phyloP scores from a whole-genome alignment of 2,329 filamentous ascomycete genomes.

The Fusarium sp. region DNA sequence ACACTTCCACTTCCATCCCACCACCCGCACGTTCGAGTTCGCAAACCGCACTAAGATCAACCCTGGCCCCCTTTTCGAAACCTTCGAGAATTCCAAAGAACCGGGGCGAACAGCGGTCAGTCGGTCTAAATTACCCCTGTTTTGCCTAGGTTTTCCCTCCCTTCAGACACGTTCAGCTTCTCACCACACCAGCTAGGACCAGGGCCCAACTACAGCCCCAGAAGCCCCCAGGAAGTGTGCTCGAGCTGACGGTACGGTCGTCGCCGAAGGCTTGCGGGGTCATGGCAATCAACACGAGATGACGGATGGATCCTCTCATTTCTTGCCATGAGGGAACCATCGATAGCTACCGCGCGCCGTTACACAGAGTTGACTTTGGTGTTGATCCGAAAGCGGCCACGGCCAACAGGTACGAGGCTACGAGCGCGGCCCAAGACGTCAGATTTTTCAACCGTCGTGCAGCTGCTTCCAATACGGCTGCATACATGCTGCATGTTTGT shows the following conservation, averaged over 20 bases:
- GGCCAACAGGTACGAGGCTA: constrained; percentile 7
- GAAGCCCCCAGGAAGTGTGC: constrained; percentile 33
- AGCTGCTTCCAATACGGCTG: constrained; percentile 22
- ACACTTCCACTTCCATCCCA: constrained; percentile 21
- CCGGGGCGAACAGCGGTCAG: constrained; percentile 51
- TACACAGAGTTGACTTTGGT: constrained; percentile 11
- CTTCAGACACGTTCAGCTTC: constrained; percentile 41
- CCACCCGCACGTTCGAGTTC: constrained; percentile 42
- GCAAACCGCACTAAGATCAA: constrained; percentile 42
- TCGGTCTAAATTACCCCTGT: constrained; percentile 39
- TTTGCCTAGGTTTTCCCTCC: constrained; percentile 31
- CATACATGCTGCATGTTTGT: constrained; percentile 15
- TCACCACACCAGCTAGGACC: constrained; percentile 39
- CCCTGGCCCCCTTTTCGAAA: constrained; percentile 52
- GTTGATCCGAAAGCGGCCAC: constrained; percentile 23
- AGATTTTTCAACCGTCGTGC: constrained; percentile 36
- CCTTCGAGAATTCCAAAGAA: constrained; percentile 52
- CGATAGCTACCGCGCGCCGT: constrained; percentile 11
- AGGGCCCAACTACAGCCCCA: constrained; percentile 38
- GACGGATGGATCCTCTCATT: constrained; percentile 52
- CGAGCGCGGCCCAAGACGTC: constrained; percentile 10
- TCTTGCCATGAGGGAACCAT: constrained; percentile 34
- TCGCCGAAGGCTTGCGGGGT: constrained; percentile 49
- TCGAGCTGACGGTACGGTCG: constrained; percentile 41
- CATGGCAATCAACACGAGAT: constrained; percentile 52